These are phyloP conservation scores for Fagus sylvatica DNA, from an alignment of 306 rosid genomes.

Conservation along the genomic window DNA sequence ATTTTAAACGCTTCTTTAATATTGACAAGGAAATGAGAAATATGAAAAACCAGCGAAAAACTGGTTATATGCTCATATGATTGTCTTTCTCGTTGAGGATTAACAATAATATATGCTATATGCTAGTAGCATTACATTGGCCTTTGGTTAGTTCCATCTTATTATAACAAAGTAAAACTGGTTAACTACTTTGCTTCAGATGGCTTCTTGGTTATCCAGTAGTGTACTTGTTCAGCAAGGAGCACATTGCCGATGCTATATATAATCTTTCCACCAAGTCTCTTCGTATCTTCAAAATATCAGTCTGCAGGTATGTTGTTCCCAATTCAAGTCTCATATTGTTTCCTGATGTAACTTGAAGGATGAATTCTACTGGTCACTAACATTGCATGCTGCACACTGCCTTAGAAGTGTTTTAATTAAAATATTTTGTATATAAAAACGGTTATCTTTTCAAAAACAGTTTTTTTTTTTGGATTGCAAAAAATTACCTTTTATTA, in stretches of 20 bases:
- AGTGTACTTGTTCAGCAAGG: constrained; percentile 73
- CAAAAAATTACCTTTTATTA: background rate
- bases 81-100: background rate
- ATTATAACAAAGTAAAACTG: background rate
- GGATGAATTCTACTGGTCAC: background rate
- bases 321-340: background rate
- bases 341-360: background rate
- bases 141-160: constrained; percentile 2
- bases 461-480: constrained; percentile 1
- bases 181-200: constrained; percentile 47
- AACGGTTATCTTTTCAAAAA: constrained; percentile 11
- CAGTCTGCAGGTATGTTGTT: constrained; percentile 66
- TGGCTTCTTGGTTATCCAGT: constrained; percentile 97
- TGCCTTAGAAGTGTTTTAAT: background rate
- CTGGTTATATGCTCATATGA: background rate
- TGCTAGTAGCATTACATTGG: constrained; percentile 6
- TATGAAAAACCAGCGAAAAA: background rate
- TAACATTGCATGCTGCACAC: background rate
- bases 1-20: background rate
- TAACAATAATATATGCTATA: background rate
- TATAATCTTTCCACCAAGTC: constrained; percentile 74
- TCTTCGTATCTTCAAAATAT: constrained; percentile 71
- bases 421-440: constrained; percentile 8
- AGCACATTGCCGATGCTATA: constrained; percentile 61
- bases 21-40: background rate